These are phyloP conservation scores for Zygotorulaspora danielsina DNA, from an alignment of 805 yeast genomes.

Conservation along the genomic window DNA sequence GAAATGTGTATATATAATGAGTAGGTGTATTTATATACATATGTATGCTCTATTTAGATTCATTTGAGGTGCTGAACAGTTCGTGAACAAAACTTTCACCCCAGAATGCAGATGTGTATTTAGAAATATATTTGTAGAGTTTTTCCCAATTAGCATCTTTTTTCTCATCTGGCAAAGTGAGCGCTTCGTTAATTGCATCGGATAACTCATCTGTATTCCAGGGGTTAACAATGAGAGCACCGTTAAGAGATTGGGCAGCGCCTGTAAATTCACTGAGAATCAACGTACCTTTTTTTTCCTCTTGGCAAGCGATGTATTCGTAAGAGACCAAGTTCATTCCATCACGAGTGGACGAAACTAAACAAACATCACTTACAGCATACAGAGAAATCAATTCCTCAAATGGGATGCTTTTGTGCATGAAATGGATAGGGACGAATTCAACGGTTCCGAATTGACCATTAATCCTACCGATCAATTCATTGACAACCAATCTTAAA, in stretches of 20 bases:
- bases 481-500: slow-evolving; percentile 89
- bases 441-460: slow-evolving; percentile 96
- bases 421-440: slow-evolving; percentile 94
- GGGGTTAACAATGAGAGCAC: slow-evolving; percentile 90
- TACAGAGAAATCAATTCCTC: slow-evolving; percentile 88
- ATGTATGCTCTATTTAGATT: slow-evolving; percentile 2
- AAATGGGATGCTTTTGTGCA: slow-evolving; percentile 89
- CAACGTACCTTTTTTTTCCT: slow-evolving; percentile 76
- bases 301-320: slow-evolving; percentile 95
- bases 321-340: slow-evolving; percentile 97
- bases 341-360: slow-evolving; percentile 92
- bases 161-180: slow-evolving; percentile 82
- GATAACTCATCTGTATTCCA: slow-evolving; percentile 97
- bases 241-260: slow-evolving; percentile 97
- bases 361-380: slow-evolving; percentile 80
- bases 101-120: slow-evolving; percentile 96
- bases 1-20: too few species aligned
- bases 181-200: slow-evolving; percentile 77
- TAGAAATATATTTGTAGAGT: slow-evolving; percentile 79
- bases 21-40: slow-evolving; percentile 3
- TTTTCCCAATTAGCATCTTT: slow-evolving; percentile 72
- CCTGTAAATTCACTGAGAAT: slow-evolving; percentile 95
- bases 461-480: slow-evolving; percentile 91
- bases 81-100: slow-evolving; percentile 94
- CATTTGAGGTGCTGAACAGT: slow-evolving; percentile 43